Percentiles rank a stretch among this genome's conserved stretches.
Conservation (phyloP, 1,284 basidiomycete species). For the Paramarasmius palmivorus region DNA sequence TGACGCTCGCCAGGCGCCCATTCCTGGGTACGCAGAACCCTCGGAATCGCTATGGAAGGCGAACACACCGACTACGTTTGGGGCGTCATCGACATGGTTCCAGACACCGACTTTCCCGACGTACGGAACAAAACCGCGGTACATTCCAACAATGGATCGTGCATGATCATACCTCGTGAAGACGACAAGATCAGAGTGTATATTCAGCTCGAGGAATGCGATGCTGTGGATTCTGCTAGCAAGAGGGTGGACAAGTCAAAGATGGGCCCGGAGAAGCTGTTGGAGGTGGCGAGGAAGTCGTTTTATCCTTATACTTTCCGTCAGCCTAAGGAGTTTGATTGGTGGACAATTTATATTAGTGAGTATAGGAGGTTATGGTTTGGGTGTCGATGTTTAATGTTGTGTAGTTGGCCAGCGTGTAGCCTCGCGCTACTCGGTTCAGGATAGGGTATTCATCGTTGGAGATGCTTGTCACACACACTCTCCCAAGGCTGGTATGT, state of each 20-base stretch:
- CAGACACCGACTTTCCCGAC: constrained; percentile 80
- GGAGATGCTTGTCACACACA: constrained; percentile 86
- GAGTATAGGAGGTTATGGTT: constrained; percentile 20
- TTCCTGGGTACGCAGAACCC: constrained; percentile 74
- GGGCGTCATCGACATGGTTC: constrained; percentile 76
- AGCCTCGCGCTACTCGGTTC: constrained; percentile 63
- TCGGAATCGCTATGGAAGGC: constrained; percentile 76
- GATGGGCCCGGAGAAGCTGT: constrained; percentile 59
- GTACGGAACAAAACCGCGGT: constrained; percentile 66
- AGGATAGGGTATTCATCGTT: constrained; percentile 78
- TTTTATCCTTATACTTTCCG: constrained; percentile 69
- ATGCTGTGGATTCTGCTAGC: constrained; percentile 47
- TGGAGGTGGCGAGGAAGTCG: constrained; percentile 65
- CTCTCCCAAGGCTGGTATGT: constrained; percentile 70
- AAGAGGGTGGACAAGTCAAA: constrained; percentile 64
- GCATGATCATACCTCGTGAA: constrained; percentile 80
- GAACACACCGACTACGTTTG: constrained; percentile 80
- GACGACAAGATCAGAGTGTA: constrained; percentile 74
- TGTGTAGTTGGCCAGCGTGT: constrained; percentile 70
- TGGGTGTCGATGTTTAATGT: neutral
- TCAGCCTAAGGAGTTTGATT: constrained; percentile 60
- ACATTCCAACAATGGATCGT: constrained; percentile 62
- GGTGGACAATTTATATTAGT: constrained; percentile 83
- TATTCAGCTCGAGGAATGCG: constrained; percentile 62
- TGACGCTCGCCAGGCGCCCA: constrained; percentile 60